These are phyloP conservation scores for Cladobotryum protrusum DNA, from an alignment of 2,329 filamentous ascomycete species.

Conservation along the genomic window DNA sequence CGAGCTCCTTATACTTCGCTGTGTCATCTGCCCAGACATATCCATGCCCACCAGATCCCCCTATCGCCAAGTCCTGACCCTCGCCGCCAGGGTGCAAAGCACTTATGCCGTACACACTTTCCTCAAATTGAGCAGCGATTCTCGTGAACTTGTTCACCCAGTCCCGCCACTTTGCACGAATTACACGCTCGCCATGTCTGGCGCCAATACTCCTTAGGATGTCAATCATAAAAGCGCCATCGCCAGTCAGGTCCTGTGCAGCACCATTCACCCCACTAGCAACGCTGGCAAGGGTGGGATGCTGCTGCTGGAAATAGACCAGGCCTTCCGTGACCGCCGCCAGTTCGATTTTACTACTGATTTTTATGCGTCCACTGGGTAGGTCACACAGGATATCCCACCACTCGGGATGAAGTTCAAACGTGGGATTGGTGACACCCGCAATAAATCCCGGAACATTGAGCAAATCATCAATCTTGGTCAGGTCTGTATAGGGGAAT, in stretches of 20 bases:
- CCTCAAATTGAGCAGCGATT: constrained; percentile 89
- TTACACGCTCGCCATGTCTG: constrained; percentile 80
- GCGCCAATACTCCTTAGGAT: constrained; percentile 78
- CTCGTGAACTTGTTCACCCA: constrained; percentile 94
- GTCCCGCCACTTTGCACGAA: constrained; percentile 86
- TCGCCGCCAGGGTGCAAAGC: constrained; percentile 79
- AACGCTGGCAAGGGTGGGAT: constrained; percentile 49
- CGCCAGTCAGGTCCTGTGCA: constrained; percentile 69
- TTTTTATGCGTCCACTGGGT: constrained; percentile 86
- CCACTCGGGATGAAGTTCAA: constrained; percentile 93
- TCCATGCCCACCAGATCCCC: constrained; percentile 70
- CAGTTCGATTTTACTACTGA: constrained; percentile 79
- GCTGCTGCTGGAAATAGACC: constrained; percentile 79
- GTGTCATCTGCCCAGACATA: constrained; percentile 90
- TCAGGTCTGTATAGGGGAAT: constrained; percentile 96
- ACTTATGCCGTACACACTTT: constrained; percentile 88
- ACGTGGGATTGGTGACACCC: constrained; percentile 94
- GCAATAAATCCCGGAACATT: constrained; percentile 97
- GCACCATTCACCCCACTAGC: constrained; percentile 36
- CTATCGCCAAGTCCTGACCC: constrained; percentile 54
- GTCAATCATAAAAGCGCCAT: constrained; percentile 81
- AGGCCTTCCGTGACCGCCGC: constrained; percentile 79
- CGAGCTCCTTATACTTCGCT: constrained; percentile 75
- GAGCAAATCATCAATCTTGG: constrained; percentile 92
- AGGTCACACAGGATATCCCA: constrained; percentile 97